Evolutionary conservation across 139 green algal genomes (phyloP).

Genomic region (Penium margaritaceum): DNA sequence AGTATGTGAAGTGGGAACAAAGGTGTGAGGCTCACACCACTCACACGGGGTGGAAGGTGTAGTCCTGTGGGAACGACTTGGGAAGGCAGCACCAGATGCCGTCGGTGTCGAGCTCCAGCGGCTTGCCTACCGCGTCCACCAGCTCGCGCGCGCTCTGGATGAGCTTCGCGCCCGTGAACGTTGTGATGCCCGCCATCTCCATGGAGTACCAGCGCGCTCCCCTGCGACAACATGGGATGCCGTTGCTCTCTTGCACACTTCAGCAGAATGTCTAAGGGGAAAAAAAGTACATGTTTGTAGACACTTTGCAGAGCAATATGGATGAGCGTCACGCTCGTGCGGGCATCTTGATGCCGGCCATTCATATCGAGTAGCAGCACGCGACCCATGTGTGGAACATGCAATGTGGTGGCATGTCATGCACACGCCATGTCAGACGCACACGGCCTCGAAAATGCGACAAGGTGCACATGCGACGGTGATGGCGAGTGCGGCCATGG

Average conservation of each 20-base stretch:
- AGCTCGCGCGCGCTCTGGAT: slow-evolving; percentile 77
- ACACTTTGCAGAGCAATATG: no score
- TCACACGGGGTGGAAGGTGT: slow-evolving; percentile 55
- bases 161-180: slow-evolving; percentile 90
- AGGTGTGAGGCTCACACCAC: not conserved
- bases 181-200: slow-evolving; percentile 98
- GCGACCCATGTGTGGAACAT: no score
- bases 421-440: no score
- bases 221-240: slow-evolving; percentile 7
- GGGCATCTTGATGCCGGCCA: not conserved
- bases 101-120: slow-evolving; percentile 96
- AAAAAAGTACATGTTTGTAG: no score
- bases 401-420: no score
- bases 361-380: not conserved
- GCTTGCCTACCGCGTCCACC: slow-evolving; percentile 66
- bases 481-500: no score
- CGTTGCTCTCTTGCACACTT: no score
- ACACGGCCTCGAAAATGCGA: no score
- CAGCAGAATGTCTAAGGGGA: no score
- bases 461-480: no score
- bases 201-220: slow-evolving; percentile 95
- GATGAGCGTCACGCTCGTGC: not conserved
- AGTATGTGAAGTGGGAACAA: no score
- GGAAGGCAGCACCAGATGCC: slow-evolving; percentile 94
- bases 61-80: slow-evolving; percentile 88